A percentile compares a stretch with the other conserved stretches of the same genome.
phyloP scores from a whole-genome alignment of 176 grass and related monocot species.

The Musa schizocarpa region DNA sequence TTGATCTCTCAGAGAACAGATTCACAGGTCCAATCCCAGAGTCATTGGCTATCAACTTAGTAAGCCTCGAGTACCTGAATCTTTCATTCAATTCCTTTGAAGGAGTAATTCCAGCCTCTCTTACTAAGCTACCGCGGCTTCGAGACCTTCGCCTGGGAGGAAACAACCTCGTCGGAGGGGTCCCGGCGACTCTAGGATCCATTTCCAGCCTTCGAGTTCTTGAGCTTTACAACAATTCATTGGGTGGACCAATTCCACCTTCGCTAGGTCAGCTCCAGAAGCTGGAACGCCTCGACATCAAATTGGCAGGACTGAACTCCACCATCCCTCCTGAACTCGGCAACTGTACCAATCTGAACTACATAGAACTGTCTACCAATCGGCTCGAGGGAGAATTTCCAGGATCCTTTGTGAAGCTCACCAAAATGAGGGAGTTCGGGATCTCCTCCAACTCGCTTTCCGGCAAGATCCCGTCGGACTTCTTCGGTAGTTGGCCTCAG shows the following conservation, averaged over 20 bases:
- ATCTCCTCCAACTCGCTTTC: constrained; percentile 57
- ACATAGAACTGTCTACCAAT: constrained; percentile 42
- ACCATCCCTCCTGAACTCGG: constrained; percentile 50
- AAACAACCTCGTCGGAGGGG: constrained; percentile 38
- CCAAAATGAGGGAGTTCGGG: constrained; percentile 40
- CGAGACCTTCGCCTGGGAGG: constrained; percentile 30
- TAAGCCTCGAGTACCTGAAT: constrained; percentile 40
- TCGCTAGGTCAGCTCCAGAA: constrained; percentile 39
- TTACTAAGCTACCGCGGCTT: constrained; percentile 33
- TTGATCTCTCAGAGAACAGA: constrained; percentile 47
- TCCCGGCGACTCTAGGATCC: constrained; percentile 36
- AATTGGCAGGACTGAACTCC: constrained; percentile 31
- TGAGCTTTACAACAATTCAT: constrained; percentile 37
- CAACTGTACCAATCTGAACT: constrained; percentile 40
- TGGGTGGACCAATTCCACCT: constrained; percentile 42
- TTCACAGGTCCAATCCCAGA: constrained; percentile 32
- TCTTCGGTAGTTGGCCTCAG: constrained; percentile 46
- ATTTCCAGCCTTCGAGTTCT: constrained; percentile 38
- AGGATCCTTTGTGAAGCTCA: constrained; percentile 29
- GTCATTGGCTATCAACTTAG: constrained; percentile 23
- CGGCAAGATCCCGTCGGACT: constrained; percentile 32
- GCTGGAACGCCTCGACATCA: constrained; percentile 45
- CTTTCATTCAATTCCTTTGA: constrained; percentile 31
- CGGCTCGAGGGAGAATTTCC: constrained; percentile 38
- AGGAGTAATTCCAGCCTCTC: constrained; percentile 31